Base-by-base conservation (phyloP, 2,329 filamentous ascomycete genomes). In the Ceratocystis lukuohia region DNA sequence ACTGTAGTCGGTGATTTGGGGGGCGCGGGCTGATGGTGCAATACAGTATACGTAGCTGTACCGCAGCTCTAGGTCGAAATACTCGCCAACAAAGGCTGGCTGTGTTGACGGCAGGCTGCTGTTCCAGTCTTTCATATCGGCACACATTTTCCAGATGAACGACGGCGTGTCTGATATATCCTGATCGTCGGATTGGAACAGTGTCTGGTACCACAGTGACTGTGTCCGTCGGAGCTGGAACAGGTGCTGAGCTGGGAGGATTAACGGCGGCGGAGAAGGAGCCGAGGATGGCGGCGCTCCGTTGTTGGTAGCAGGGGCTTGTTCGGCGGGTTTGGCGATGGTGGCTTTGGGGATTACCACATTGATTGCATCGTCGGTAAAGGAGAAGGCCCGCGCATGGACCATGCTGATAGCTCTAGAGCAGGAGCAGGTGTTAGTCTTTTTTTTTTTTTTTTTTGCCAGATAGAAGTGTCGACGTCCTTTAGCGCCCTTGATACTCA, bases 31-130 rank as follows among this genome's bases (percentile, higher is more conserved):
- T 45, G 88, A 92, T 0, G 91, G 90, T 0, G 91, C 91, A 6
- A 96, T 82, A 67, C 93, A 89, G 74, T 96, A 91, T 28, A 96
- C 88, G 71, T 91, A 94, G 72, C 90, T 95, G 77, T 96, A 97
- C 61, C 93, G 83, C 53, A 95, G 77, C 73, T 99, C 94, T 17
- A 96, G 83, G 69, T 94, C 88, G 72, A 96, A 95, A 70, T 92
- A 84, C 61, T 88, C 83, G 48, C 86, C 83, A 69, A 92, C 86
- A 30, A 83, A 81, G 0, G 81, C 77, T 0, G 88, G 82, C 0
- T 89, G 80, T 1, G 80, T 82, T 46, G 80, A 77, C 0, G 91
- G 88, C 12, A 96, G 82, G n/a, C 83, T 82, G 45, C 91, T 84
- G 68, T 86, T 87, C 93, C 93, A 97, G 71, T 85, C 83, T 65